Percentiles rank a stretch among this genome's conserved stretches.
phyloP scores from a whole-genome alignment of 2,329 filamentous ascomycete genomes.

The Sclerotinia minor region DNA sequence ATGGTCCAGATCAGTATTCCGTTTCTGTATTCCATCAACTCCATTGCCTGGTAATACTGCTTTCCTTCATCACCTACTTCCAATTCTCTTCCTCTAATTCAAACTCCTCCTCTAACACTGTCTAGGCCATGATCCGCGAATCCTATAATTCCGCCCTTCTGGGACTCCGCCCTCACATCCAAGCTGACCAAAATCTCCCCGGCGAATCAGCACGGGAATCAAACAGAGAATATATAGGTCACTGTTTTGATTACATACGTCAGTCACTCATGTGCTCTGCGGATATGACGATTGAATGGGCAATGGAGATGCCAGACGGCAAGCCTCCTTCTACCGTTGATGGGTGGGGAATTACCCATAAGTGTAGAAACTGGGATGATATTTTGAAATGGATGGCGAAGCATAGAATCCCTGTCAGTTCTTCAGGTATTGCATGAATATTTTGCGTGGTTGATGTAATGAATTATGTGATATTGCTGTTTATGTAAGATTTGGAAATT shows the following conservation, averaged over 20 bases:
- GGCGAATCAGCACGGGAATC: neutral
- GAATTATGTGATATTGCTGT: neutral
- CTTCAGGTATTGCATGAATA: neutral
- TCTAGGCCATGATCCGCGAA: constrained; percentile 21
- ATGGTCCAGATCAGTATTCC: constrained; percentile 8
- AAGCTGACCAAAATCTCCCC: constrained; percentile 7
- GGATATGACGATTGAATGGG: constrained; percentile 24
- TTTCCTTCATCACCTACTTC: neutral
- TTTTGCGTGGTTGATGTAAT: no score
- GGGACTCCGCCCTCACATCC: neutral
- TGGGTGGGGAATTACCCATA: constrained; percentile 24
- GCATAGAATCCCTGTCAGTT: constrained; percentile 8
- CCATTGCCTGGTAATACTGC: constrained; percentile 7
- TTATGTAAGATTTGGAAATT: neutral
- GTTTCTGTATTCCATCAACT: constrained; percentile 25
- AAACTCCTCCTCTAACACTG: neutral
- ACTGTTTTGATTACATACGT: constrained; percentile 25
- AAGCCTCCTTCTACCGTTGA: neutral
- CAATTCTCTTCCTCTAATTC: neutral
- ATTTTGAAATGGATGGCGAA: constrained; percentile 14
- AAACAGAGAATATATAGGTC: neutral
- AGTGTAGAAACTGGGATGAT: constrained; percentile 11
- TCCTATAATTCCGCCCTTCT: constrained; percentile 10
- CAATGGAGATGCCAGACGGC: neutral
- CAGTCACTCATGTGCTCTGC: constrained; percentile 25